A percentile compares a stretch with the other conserved stretches of the same genome.
phyloP scores from a whole-genome alignment of 768 basidiomycete genomes.

The Daedaleopsis sinensis region DNA sequence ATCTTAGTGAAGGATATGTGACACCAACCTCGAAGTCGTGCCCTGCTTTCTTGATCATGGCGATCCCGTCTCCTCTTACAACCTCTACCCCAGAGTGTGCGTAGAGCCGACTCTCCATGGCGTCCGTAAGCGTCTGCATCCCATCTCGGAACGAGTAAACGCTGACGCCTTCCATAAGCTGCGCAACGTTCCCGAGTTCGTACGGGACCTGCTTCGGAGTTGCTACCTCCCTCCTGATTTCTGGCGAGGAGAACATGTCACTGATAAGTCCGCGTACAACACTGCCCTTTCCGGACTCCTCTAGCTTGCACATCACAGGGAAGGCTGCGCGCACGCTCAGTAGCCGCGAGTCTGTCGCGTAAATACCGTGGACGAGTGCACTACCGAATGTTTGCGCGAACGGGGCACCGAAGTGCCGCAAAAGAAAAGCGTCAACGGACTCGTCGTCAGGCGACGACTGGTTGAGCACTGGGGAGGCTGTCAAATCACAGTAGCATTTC shows the following conservation, averaged over 20 bases:
- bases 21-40: slow-evolving; percentile 30
- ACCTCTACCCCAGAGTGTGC: slow-evolving; percentile 61
- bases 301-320: slow-evolving; percentile 71
- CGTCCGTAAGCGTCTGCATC: slow-evolving; percentile 63
- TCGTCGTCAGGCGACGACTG: slow-evolving; percentile 55
- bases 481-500: background rate
- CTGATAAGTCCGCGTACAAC: slow-evolving; percentile 61
- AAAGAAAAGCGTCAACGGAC: slow-evolving; percentile 76
- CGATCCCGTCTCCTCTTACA: slow-evolving; percentile 43
- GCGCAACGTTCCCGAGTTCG: slow-evolving; percentile 50
- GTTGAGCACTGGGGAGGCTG: slow-evolving; percentile 4
- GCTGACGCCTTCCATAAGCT: slow-evolving; percentile 59
- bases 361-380: slow-evolving; percentile 90
- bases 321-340: slow-evolving; percentile 82
- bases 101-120: slow-evolving; percentile 52
- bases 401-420: slow-evolving; percentile 68
- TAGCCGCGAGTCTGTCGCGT: slow-evolving; percentile 79
- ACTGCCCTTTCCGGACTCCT: slow-evolving; percentile 68
- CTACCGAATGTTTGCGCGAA: slow-evolving; percentile 76
- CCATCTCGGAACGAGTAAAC: slow-evolving; percentile 86
- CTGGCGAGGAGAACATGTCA: slow-evolving; percentile 15
- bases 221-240: slow-evolving; percentile 5
- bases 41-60: slow-evolving; percentile 35
- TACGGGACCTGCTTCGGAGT: slow-evolving; percentile 34
- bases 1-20: no score